Conservation (phyloP, 805 yeast genomes). For the Cyberlindnera bimundalis region DNA sequence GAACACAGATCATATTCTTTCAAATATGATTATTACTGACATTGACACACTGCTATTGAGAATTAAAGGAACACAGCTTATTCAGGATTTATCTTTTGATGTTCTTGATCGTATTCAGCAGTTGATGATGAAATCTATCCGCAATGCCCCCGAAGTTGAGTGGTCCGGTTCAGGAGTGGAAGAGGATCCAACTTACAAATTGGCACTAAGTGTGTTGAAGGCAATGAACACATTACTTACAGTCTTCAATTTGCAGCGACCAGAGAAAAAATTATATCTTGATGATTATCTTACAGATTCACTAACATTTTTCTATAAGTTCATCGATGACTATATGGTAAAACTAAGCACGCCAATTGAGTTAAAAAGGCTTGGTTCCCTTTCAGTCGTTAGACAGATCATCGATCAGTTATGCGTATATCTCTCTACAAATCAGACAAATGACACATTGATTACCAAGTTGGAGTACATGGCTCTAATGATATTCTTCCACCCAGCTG, state of each 20-base stretch:
- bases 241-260: slow-evolving; percentile 38
- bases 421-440: slow-evolving; percentile 27
- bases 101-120: slow-evolving; percentile 32
- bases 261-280: slow-evolving; percentile 42
- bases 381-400: slow-evolving; percentile 12
- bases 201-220: slow-evolving; percentile 14
- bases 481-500: slow-evolving; percentile 34
- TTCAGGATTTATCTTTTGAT: slow-evolving; percentile 23
- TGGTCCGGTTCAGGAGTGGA: slow-evolving; percentile 12
- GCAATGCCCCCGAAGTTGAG: slow-evolving; percentile 22
- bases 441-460: slow-evolving; percentile 54
- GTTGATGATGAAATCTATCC: slow-evolving; percentile 30
- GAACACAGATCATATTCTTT: slow-evolving; percentile 20
- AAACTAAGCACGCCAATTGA: slow-evolving; percentile 10
- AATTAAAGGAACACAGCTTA: slow-evolving; percentile 16
- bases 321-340: slow-evolving; percentile 32
- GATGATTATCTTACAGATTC: slow-evolving; percentile 43
- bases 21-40: slow-evolving; percentile 16
- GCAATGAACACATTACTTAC: slow-evolving; percentile 33
- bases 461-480: slow-evolving; percentile 50
- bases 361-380: slow-evolving; percentile 1
- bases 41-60: slow-evolving; percentile 25
- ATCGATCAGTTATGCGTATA: slow-evolving; percentile 21
- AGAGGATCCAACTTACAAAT: background rate
- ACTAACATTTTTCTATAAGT: slow-evolving; percentile 36